A percentile compares a stretch with the other conserved stretches of the same genome.
These are phyloP conservation scores for Aegilops sharonensis DNA, from an alignment of 176 grass and related monocot species.

Conservation along the genomic window DNA sequence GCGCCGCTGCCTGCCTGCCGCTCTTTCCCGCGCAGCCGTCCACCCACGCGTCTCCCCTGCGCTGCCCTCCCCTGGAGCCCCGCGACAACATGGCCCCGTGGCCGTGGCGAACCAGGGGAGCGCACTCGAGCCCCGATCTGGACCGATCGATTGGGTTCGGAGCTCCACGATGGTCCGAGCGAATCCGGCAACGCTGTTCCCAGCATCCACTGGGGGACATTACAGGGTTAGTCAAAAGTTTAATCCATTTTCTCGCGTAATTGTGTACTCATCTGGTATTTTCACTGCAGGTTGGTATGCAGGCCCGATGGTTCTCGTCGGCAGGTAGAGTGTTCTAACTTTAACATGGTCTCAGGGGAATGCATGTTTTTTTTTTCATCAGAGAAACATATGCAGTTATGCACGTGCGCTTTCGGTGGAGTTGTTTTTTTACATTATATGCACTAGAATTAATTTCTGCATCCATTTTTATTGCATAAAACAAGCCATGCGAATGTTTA, in stretches of 20 bases:
- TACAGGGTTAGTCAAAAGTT: constrained; percentile 29
- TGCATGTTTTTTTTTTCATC: not conserved
- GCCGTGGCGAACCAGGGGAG: not conserved
- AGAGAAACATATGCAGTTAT: not conserved
- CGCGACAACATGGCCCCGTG: not conserved
- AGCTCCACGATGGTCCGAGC: not conserved
- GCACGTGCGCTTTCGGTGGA: not conserved
- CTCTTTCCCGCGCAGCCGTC: not conserved
- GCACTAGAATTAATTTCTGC: not conserved
- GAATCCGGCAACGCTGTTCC: not conserved
- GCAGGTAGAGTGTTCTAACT: constrained; percentile 27
- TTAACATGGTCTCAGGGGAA: constrained; percentile 10
- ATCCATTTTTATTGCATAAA: not conserved
- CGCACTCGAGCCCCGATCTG: not conserved
- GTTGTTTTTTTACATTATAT: not conserved
- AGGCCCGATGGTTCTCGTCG: constrained; percentile 42
- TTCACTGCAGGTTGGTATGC: constrained; percentile 26
- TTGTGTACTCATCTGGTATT: constrained; percentile 20
- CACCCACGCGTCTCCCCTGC: constrained; percentile 4
- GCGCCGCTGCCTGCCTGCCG: not conserved
- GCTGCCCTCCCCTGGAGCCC: not conserved
- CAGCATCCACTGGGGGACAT: constrained; percentile 22
- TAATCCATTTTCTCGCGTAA: not conserved
- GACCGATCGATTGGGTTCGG: not conserved
- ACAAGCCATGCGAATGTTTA: not conserved